Evolutionary conservation across 768 basidiomycete species (phyloP).

Genomic region (Boletus sp.): DNA sequence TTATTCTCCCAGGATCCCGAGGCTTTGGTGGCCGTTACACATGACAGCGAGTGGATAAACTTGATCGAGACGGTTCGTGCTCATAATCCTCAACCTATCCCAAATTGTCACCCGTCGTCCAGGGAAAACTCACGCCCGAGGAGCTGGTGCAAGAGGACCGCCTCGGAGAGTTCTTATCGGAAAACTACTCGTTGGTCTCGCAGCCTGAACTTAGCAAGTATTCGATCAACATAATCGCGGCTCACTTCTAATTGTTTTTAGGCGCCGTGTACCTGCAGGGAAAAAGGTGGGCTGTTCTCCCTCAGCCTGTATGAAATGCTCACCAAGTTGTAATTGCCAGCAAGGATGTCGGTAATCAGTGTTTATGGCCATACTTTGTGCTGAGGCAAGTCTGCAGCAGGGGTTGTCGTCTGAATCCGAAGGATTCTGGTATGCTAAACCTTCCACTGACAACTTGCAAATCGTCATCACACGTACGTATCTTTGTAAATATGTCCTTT

Average conservation of each 20-base stretch:
- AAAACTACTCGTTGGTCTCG: not conserved
- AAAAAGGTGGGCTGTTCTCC: not conserved
- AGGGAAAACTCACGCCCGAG: not conserved
- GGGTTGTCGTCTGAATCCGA: too few species aligned
- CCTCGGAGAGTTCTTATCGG: not conserved
- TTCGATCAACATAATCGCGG: not conserved
- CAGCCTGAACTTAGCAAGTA: not conserved
- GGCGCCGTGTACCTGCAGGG: not conserved
- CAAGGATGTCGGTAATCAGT: not conserved
- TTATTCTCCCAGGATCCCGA: not conserved
- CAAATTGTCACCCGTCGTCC: not conserved
- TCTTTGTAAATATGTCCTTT: not conserved
- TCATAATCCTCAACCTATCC: not conserved
- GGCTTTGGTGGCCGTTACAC: constrained; percentile 6
- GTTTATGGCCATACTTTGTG: too few species aligned
- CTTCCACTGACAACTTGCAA: too few species aligned
- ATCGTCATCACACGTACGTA: not conserved
- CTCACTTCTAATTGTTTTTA: not conserved
- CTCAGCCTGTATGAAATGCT: not conserved
- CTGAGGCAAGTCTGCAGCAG: too few species aligned
- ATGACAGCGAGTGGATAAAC: constrained; percentile 6
- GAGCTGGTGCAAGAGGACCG: not conserved
- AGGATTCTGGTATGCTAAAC: too few species aligned
- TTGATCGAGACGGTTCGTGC: constrained; percentile 1
- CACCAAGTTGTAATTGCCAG: not conserved